phyloP scores from a whole-genome alignment of 1,284 basidiomycete species.

The Trametes hirsuta region DNA sequence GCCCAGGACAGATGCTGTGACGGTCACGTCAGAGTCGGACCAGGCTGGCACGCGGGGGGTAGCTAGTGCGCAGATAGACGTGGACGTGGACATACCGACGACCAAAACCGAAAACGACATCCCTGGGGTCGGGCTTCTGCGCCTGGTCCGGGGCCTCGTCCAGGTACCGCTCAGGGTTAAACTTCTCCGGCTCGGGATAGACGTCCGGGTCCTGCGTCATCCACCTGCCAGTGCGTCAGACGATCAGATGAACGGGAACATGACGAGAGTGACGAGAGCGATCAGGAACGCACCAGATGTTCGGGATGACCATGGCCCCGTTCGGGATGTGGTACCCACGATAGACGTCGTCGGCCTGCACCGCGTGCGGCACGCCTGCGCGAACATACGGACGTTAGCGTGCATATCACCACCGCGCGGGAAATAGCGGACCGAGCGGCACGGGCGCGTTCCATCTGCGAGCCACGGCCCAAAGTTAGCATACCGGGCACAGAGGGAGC shows the following conservation, averaged over 20 bases:
- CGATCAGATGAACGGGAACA: not conserved
- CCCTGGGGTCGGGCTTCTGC: conserved; percentile 21
- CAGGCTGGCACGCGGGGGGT: not conserved
- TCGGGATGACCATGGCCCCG: conserved; percentile 30
- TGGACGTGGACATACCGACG: conserved; percentile 12
- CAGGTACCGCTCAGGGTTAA: conserved; percentile 29
- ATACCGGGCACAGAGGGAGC: not conserved
- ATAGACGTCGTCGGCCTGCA: conserved; percentile 27
- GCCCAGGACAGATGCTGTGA: conserved; percentile 29
- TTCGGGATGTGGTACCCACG: conserved; percentile 25
- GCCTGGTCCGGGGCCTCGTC: conserved; percentile 15
- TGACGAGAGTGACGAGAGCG: not conserved
- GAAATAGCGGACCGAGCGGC: conserved; percentile 23
- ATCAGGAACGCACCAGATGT: conserved; percentile 28
- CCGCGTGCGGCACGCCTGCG: conserved; percentile 29
- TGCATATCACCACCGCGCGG: not conserved
- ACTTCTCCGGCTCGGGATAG: conserved; percentile 27
- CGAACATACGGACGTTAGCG: not conserved
- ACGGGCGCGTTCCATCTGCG: conserved; percentile 27
- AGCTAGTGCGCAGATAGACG: not conserved
- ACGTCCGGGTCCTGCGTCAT: conserved; percentile 27
- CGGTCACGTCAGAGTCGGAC: not conserved
- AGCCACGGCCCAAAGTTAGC: not conserved
- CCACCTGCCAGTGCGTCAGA: conserved; percentile 19
- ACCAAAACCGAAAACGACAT: conserved; percentile 32